These are phyloP conservation scores for Chlamydomonas sp. DNA, from an alignment of 139 green algal species.

Conservation along the genomic window DNA sequence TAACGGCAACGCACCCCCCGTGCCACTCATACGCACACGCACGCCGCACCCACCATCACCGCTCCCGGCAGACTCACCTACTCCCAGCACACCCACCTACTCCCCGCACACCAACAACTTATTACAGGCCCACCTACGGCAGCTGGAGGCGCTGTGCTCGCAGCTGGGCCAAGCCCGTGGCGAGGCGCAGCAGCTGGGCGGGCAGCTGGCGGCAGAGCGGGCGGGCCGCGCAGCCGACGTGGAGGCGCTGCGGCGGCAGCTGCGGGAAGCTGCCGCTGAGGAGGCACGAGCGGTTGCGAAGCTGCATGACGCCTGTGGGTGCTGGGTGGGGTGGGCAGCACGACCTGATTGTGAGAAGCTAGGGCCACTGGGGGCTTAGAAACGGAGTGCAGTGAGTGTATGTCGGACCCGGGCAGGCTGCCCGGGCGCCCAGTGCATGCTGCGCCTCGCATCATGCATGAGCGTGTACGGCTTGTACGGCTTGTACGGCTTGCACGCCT, in stretches of 20 bases:
- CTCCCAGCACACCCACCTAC: background rate
- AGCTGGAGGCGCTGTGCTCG: background rate
- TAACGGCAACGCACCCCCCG: no score
- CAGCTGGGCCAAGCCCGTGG: background rate
- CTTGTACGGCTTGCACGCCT: no score
- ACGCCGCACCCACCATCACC: no score
- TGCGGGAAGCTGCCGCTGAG: background rate
- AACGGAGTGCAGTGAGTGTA: no score
- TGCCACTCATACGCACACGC: no score
- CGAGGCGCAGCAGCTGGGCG: background rate
- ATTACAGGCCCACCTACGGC: background rate
- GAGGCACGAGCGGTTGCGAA: background rate
- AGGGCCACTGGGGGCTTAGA: no score
- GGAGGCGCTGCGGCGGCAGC: constrained; percentile 1
- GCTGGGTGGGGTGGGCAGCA: background rate
- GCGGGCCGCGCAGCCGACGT: background rate
- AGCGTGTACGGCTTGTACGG: no score
- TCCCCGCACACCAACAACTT: no score
- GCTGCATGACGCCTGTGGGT: constrained; percentile 26
- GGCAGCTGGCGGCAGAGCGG: constrained; percentile 7
- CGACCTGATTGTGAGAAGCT: no score
- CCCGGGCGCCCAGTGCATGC: no score
- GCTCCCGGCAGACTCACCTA: background rate
- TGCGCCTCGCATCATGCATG: no score
- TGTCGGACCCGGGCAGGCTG: no score